Conservation (phyloP, 1,284 basidiomycete species). For the Puccinia horiana region DNA sequence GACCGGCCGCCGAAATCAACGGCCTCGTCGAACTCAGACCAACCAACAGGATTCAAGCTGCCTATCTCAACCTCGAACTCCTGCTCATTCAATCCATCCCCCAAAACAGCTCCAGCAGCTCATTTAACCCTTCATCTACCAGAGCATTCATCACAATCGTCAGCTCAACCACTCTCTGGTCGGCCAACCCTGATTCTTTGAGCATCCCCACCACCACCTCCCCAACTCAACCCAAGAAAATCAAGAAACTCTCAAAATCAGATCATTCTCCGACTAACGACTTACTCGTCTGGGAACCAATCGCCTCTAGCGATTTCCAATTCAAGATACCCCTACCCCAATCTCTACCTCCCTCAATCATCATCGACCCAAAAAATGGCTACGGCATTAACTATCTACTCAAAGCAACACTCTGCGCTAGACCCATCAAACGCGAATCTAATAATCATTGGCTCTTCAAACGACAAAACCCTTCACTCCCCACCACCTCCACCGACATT, state of each 20-base stretch:
- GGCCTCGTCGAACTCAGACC: conserved; percentile 24
- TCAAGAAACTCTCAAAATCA: not conserved
- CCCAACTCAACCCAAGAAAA: not conserved
- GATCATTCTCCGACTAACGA: not conserved
- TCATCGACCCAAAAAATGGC: conserved; percentile 48
- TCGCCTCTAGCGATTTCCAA: conserved; percentile 36
- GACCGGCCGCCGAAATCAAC: not conserved
- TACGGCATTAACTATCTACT: conserved; percentile 51
- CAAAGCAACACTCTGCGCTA: conserved; percentile 49
- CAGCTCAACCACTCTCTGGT: not conserved
- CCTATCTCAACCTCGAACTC: conserved; percentile 34
- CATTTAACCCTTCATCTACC: not conserved
- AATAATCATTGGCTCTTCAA: conserved; percentile 32
- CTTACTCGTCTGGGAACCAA: not conserved
- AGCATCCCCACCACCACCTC: not conserved
- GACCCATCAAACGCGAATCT: conserved; percentile 9
- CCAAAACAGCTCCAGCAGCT: not conserved
- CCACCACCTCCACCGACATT: conserved; percentile 10
- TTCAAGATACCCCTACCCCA: conserved; percentile 50
- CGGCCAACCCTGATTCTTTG: not conserved
- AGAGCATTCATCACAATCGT: too few species aligned
- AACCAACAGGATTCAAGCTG: not conserved
- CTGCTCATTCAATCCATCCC: not conserved
- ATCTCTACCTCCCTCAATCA: conserved; percentile 50
- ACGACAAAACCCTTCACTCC: conserved; percentile 33